Conservation (phyloP, 345 rosid species). For the Camelina hispida region DNA sequence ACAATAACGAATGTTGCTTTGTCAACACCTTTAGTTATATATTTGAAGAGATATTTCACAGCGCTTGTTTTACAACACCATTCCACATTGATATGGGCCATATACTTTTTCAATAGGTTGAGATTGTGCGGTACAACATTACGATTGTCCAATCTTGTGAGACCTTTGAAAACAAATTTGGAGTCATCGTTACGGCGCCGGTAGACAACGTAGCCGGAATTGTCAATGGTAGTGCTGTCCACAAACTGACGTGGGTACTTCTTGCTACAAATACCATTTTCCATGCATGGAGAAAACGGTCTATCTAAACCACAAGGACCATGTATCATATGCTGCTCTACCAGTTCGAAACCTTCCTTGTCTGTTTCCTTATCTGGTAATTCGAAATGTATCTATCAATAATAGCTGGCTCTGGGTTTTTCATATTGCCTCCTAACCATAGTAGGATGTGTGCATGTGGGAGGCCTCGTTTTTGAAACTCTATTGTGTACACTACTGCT, state of each 20-base stretch:
- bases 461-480: too few relatives aligned
- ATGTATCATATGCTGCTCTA: slow-evolving; percentile 12
- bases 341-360: background rate
- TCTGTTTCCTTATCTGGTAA: too few relatives aligned
- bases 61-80: background rate
- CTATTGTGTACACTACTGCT: too few relatives aligned
- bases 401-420: too few relatives aligned
- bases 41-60: background rate
- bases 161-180: background rate
- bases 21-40: background rate
- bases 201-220: background rate
- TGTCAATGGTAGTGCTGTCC: background rate
- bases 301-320: background rate
- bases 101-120: background rate
- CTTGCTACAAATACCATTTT: background rate
- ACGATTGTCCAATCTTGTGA: background rate
- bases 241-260: background rate
- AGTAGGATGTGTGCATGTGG: too few relatives aligned
- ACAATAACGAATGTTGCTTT: background rate
- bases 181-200: background rate
- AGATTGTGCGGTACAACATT: background rate
- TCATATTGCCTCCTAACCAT: too few relatives aligned
- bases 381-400: too few relatives aligned
- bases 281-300: background rate
- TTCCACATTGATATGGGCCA: background rate